Evolutionary conservation across 768 basidiomycete genomes (phyloP).

Genomic region (Chalciporus pseudorubinellus): DNA sequence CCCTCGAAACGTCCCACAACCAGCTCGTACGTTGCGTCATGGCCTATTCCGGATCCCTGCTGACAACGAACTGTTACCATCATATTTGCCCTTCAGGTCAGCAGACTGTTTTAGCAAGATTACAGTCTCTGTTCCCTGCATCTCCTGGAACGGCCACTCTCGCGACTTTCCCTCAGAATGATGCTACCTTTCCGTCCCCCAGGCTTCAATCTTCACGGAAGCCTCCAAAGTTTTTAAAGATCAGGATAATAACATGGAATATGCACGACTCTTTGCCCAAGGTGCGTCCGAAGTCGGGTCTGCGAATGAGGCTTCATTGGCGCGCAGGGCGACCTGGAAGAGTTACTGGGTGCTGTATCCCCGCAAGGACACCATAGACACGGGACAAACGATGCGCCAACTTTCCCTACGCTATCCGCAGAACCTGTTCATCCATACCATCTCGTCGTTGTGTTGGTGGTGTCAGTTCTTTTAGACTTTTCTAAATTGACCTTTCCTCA

Average conservation of each 20-base stretch:
- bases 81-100: slow-evolving; percentile 25
- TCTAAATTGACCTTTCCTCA: slow-evolving; percentile 30
- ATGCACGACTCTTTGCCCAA: slow-evolving; percentile 84
- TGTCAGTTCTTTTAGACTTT: slow-evolving; percentile 1
- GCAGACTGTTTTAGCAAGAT: slow-evolving; percentile 45
- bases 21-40: slow-evolving; percentile 16
- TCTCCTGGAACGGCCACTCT: slow-evolving; percentile 26
- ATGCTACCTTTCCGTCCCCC: slow-evolving; percentile 20
- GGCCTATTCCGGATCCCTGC: slow-evolving; percentile 11
- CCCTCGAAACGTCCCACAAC: slow-evolving; percentile 16
- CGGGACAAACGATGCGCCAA: slow-evolving; percentile 21
- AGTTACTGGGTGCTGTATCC: slow-evolving; percentile 64
- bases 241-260: slow-evolving; percentile 76
- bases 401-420: slow-evolving; percentile 46
- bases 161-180: slow-evolving; percentile 20
- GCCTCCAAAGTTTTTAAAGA: slow-evolving; percentile 52
- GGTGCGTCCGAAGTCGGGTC: slow-evolving; percentile 34
- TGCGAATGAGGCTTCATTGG: slow-evolving; percentile 4
- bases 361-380: slow-evolving; percentile 33
- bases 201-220: slow-evolving; percentile 24
- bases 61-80: slow-evolving; percentile 3
- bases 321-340: slow-evolving; percentile 65
- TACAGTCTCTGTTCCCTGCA: slow-evolving; percentile 52
- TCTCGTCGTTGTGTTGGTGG: slow-evolving; percentile 68
- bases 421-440: slow-evolving; percentile 70